Evolutionary conservation across 2,329 filamentous ascomycete genomes (phyloP).

Genomic region (Diatrype stigma): DNA sequence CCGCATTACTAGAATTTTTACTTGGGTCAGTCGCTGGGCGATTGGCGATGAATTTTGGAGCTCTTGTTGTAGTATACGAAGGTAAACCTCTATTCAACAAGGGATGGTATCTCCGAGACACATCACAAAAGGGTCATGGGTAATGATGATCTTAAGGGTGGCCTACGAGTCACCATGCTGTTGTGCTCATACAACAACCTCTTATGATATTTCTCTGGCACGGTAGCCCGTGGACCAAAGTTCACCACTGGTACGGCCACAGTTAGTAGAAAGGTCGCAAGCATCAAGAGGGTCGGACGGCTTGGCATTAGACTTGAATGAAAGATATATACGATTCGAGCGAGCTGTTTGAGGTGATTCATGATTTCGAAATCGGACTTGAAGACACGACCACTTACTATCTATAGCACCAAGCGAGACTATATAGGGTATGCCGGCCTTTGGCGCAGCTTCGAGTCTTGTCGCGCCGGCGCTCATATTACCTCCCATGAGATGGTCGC

Average conservation of each 20-base stretch:
- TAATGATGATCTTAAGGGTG: background rate
- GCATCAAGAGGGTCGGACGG: too few relatives aligned
- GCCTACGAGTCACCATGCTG: conserved; percentile 1
- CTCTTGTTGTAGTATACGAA: too few relatives aligned
- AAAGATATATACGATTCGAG: background rate
- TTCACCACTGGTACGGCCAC: too few relatives aligned
- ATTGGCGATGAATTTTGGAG: too few relatives aligned
- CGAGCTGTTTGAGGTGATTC: conserved; percentile 42
- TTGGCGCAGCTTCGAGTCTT: conserved; percentile 54
- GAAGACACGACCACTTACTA: conserved; percentile 20
- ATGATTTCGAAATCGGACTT: background rate
- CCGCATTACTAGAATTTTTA: background rate
- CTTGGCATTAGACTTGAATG: too few relatives aligned
- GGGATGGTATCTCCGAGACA: background rate
- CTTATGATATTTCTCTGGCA: conserved; percentile 46
- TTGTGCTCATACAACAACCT: conserved; percentile 62
- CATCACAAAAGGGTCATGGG: background rate
- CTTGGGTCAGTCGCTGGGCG: background rate
- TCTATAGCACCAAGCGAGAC: conserved; percentile 51
- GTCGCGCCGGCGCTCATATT: conserved; percentile 55
- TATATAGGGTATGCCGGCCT: conserved; percentile 51
- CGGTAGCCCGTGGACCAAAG: conserved; percentile 21
- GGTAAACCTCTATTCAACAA: too few relatives aligned
- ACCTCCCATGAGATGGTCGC: conserved; percentile 60
- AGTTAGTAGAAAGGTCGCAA: too few relatives aligned